Conservation (phyloP, 1,284 basidiomycete genomes). For the Trichosporon sp. region DNA sequence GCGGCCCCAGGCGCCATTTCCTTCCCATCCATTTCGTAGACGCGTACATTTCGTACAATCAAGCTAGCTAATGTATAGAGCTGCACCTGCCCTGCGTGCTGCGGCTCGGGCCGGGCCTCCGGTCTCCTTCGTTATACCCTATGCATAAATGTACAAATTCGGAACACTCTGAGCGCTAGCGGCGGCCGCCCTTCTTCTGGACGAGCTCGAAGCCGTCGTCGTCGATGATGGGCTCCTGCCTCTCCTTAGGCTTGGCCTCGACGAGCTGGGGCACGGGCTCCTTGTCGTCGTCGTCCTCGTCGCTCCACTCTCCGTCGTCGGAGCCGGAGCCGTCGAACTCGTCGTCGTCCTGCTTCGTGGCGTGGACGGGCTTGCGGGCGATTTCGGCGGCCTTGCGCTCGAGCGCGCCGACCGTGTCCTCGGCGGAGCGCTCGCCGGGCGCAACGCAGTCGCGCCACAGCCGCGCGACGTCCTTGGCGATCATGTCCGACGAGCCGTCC, state of each 20-base stretch:
- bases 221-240: constrained; percentile 66
- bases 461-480: constrained; percentile 65
- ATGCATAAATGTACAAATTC: constrained; percentile 5
- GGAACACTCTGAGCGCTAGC: neutral
- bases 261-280: constrained; percentile 60
- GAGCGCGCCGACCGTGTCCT: constrained; percentile 58
- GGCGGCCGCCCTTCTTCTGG: constrained; percentile 56
- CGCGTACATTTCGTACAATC: neutral
- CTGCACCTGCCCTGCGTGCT: neutral
- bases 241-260: constrained; percentile 39
- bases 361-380: constrained; percentile 31
- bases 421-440: constrained; percentile 52
- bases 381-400: constrained; percentile 59
- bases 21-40: neutral
- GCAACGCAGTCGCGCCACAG: constrained; percentile 59
- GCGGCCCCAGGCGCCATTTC: no score
- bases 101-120: no score
- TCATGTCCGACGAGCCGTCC: constrained; percentile 67
- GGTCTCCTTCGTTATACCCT: neutral
- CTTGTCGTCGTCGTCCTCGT: constrained; percentile 50
- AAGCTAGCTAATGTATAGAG: neutral
- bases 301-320: constrained; percentile 55
- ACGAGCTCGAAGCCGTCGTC: constrained; percentile 84
- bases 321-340: constrained; percentile 54
- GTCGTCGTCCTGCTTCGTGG: constrained; percentile 23